Evolutionary conservation across 441 rosid genomes (phyloP), one percentile per base, ranked within the genome.

Genomic region (Biscutella laevigata): DNA sequence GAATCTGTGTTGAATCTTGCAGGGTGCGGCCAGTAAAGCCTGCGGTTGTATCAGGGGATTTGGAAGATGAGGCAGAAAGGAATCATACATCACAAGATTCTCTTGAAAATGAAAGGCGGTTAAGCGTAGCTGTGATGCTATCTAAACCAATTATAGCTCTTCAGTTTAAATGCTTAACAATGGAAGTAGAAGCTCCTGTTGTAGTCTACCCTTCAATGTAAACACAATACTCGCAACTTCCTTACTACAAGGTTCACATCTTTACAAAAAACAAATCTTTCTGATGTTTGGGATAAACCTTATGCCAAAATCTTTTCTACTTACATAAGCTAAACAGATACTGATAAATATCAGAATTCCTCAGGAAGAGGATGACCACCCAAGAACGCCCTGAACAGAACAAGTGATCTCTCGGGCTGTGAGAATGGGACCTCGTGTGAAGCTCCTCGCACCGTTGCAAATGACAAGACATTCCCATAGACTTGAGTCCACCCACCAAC

Each of bases 401-500:
- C 95, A 17, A 91, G 75, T 0, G 98, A 91, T 71, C 96, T 80
- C 69, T 83, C 84, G 6, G 96, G 98, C 79, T 91, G 98, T 10
- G 96, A 88, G 66, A 85, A 85, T 30, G 98, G 98, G 35, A 94
- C 98, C 76, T 88, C 94, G 15, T 91, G 98, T 5, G 98, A 77
- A 48, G 96, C 96, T 71, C 98, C 96, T 80, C 98, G 72, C 21
- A 88, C 83, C 33, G 98, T 91, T 21, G 98, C 96, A 70, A 85
- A 91, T 3, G 96, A 77, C 54, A 91, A 62, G 44, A 81, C 57
- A 51, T 80, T 65, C 4, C 91, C 89, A 51, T 85, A 83, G 45
- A 85, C 98, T 70, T 88, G 94, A 56, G 98, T 91, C 98, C 98
- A 88, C 30, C 98, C 96, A n/a, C 96, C 98, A 25, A 91, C 98